Percentiles rank a stretch among this genome's conserved stretches.
phyloP scores from a whole-genome alignment of 495 filamentous ascomycete species.

The Tuber borchii region DNA sequence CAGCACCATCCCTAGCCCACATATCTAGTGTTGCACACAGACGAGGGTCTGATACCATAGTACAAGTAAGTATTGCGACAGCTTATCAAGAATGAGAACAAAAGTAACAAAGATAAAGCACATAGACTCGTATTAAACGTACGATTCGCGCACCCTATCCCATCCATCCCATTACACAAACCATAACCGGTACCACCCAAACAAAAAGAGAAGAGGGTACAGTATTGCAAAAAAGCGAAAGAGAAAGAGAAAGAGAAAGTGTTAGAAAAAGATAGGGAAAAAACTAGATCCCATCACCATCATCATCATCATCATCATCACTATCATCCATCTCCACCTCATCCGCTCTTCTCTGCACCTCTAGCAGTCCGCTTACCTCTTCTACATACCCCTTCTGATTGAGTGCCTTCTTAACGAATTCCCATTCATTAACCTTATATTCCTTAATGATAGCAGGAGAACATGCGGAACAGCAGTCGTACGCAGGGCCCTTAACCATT shows the following conservation, averaged over 20 bases:
- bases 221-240: not conserved
- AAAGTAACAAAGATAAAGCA: not conserved
- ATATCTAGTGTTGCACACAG: not conserved
- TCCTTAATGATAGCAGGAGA: conserved; percentile 65
- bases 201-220: not conserved
- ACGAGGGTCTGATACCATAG: not conserved
- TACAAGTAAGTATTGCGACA: not conserved
- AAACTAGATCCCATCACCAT: conserved; percentile 3
- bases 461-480: conserved; percentile 88
- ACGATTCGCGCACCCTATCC: not conserved
- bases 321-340: conserved; percentile 59
- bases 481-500: conserved; percentile 69
- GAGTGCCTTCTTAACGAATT: conserved; percentile 79
- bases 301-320: conserved; percentile 38
- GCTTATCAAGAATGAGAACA: not conserved
- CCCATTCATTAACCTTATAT: conserved; percentile 71
- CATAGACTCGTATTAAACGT: not conserved
- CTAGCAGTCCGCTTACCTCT: conserved; percentile 81
- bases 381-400: conserved; percentile 81
- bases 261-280: not conserved
- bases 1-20: not conserved
- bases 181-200: not conserved
- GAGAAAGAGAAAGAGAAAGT: not conserved
- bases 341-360: conserved; percentile 81
- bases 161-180: conserved; percentile 18